Percentiles rank a stretch among this genome's conserved stretches.
phyloP scores from a whole-genome alignment of 176 grass and related monocot species.

The Musa acuminata region DNA sequence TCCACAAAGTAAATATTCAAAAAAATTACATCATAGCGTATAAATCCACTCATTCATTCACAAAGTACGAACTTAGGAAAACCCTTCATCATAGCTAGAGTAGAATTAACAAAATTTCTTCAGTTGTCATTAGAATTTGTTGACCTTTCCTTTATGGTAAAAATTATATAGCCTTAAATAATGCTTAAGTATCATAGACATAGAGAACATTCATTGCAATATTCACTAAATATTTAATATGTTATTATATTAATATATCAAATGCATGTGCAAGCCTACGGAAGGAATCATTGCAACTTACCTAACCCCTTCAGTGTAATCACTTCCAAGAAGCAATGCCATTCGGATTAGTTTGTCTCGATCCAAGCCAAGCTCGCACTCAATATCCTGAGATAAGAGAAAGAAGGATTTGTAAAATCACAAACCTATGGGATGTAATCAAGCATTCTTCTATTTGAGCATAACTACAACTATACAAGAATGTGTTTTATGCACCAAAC shows the following conservation, averaged over 20 bases:
- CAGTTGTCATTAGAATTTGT: neutral
- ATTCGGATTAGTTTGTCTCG: constrained; percentile 83
- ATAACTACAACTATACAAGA: neutral
- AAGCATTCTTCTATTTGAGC: neutral
- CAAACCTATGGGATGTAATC: constrained; percentile 3
- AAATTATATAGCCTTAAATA: neutral
- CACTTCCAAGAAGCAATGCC: constrained; percentile 90
- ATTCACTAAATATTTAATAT: no score
- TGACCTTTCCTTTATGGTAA: neutral
- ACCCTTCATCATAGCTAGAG: neutral
- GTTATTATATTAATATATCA: neutral
- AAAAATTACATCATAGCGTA: no score
- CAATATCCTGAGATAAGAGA: constrained; percentile 69
- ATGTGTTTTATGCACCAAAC: neutral
- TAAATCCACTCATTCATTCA: neutral
- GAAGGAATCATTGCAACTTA: constrained; percentile 21
- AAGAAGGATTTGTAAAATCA: constrained; percentile 19
- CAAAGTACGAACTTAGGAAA: neutral
- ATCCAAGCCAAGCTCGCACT: constrained; percentile 79
- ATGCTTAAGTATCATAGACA: neutral
- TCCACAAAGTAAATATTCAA: no score
- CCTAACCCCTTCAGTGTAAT: constrained; percentile 97
- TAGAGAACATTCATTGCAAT: neutral
- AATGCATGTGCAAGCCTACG: neutral
- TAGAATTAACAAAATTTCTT: neutral